Evolutionary conservation across 306 rosid genomes (phyloP), one percentile per base, ranked within the genome.

Genomic region (Trifolium fragiferum): DNA sequence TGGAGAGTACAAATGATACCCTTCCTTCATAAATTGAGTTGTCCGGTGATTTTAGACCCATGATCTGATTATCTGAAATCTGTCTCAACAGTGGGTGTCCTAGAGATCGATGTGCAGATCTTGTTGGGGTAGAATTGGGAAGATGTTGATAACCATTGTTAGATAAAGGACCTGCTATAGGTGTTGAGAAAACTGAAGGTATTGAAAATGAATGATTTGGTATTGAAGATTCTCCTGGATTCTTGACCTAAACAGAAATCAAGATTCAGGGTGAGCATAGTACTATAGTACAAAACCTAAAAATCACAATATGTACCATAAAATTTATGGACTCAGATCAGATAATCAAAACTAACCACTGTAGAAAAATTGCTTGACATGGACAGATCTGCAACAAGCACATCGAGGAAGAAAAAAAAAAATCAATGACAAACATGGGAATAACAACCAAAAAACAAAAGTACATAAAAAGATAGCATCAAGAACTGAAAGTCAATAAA

Each of bases 11-110:
- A 76, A 88, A 87, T 50, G 90, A 89, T 57, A 83, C 86, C 79
- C 96, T 89, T 69, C 92, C 98, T 76, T 91, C 98, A 47, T 90
- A 93, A 66, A 87, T 79, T 33, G 93, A 87, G 90, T 88, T 86
- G 84, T 87, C 86, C 12, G 97, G 98, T 33, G 97, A 87, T 82
- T 90, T 93, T 75, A 87, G 77, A 76, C 87, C 93, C 77, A 82
- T 38, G 69, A 89, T 88, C 78, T 84, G 87, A 81, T 88, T 89
- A 71, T 86, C 97, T 70, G 98, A 91, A 68, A 90, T 87, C 81
- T 93, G 98, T 58, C 96, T 83, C 86, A 86, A 76, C 23, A 89
- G 85, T 71, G 87, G 97, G 76, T 85, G 92, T 43, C 96, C 92
- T 0, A 92, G 97, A 51, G 98, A 89, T 27, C 82, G 95, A 75